Conservation (phyloP, 148 eudicot species). For the Arbutus unedo region DNA sequence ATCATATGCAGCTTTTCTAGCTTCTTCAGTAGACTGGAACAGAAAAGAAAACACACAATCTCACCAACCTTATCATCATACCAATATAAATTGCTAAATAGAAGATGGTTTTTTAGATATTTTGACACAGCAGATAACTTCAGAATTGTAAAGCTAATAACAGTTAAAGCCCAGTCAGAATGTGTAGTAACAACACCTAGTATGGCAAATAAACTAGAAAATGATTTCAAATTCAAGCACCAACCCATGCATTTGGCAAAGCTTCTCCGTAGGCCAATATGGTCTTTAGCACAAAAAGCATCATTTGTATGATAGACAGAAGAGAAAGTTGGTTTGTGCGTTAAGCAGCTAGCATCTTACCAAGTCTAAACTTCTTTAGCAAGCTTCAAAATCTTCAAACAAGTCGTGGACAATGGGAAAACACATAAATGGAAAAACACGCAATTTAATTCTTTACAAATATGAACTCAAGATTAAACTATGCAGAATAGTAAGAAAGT, state of each 20-base stretch:
- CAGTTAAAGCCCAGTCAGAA: background rate
- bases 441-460: background rate
- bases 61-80: background rate
- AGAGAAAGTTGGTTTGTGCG: background rate
- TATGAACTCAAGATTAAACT: background rate
- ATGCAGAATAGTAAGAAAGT: background rate
- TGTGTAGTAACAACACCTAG: background rate
- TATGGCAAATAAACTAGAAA: background rate
- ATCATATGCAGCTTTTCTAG: conserved; percentile 82
- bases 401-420: background rate
- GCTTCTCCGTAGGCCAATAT: background rate
- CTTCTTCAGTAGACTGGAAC: conserved; percentile 70
- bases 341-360: background rate
- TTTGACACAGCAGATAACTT: background rate
- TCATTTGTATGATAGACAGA: background rate
- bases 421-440: background rate
- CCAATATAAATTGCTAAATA: background rate
- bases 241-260: background rate
- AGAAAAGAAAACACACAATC: background rate
- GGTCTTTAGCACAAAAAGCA: background rate
- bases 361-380: no score
- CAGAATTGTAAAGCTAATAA: background rate
- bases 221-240: background rate
- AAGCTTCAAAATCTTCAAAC: background rate
- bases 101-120: background rate